Percentiles rank a stretch among this genome's conserved stretches.
These are phyloP conservation scores for Flaveria linearis DNA, from an alignment of 129 eudicot genomes.

Conservation along the genomic window DNA sequence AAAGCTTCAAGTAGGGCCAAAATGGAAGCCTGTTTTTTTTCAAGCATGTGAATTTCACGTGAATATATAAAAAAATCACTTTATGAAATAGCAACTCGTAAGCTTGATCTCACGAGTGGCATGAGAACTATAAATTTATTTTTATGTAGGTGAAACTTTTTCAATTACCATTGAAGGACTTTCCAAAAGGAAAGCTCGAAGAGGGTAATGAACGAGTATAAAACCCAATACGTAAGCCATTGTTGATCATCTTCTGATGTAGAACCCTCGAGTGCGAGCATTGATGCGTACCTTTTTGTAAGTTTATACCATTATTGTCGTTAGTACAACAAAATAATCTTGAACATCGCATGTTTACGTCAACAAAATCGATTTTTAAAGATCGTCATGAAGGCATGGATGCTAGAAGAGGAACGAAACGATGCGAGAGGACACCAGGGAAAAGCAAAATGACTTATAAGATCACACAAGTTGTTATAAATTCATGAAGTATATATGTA, in stretches of 20 bases:
- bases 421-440: not conserved
- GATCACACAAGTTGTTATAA: not conserved
- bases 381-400: not conserved
- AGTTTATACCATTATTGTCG: not conserved
- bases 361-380: not conserved
- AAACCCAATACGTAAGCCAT: constrained; percentile 97
- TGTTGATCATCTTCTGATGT: constrained; percentile 90
- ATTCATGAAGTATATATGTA: not conserved
- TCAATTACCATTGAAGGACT: constrained; percentile 79
- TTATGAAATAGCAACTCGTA: not conserved
- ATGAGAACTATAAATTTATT: not conserved
- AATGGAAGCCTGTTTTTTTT: constrained; percentile 71
- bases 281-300: constrained; percentile 72
- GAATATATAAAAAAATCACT: not conserved
- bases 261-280: constrained; percentile 90
- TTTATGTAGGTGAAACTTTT: not conserved
- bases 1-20: constrained; percentile 86
- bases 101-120: not conserved
- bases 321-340: not conserved
- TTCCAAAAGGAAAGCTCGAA: constrained; percentile 96
- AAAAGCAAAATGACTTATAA: not conserved
- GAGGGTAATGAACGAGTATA: constrained; percentile 78
- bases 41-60: not conserved
- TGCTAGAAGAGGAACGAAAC: constrained; percentile 1
- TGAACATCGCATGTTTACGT: not conserved